Conservation (phyloP, 345 rosid genomes). For the Anacardium occidentale region DNA sequence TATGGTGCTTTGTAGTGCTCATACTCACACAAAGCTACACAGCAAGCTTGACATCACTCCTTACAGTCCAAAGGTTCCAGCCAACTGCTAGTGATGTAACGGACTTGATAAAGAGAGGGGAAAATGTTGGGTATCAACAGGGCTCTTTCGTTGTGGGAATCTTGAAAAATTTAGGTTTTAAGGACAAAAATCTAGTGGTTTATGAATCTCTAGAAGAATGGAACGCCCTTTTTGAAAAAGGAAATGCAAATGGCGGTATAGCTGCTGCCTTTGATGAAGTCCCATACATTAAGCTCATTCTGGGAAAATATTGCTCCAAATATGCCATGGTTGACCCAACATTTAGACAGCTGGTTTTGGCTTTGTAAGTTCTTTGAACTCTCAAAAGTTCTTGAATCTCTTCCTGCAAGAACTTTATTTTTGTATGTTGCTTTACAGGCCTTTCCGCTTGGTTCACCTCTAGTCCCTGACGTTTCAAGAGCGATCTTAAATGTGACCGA, state of each 20-base stretch:
- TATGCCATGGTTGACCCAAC: slow-evolving; percentile 39
- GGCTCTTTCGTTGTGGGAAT: slow-evolving; percentile 40
- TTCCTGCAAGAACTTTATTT: too few relatives aligned
- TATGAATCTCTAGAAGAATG: slow-evolving; percentile 26
- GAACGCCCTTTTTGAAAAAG: slow-evolving; percentile 27
- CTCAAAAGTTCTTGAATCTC: neutral
- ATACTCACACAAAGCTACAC: slow-evolving; percentile 72
- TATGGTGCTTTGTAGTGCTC: slow-evolving; percentile 67
- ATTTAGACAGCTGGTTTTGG: slow-evolving; percentile 38
- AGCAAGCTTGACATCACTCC: slow-evolving; percentile 57
- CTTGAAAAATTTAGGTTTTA: slow-evolving; percentile 23
- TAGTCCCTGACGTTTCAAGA: slow-evolving; percentile 44
- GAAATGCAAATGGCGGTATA: slow-evolving; percentile 34
- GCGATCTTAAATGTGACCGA: slow-evolving; percentile 39
- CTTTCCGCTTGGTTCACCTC: slow-evolving; percentile 43
- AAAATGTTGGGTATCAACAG: slow-evolving; percentile 36
- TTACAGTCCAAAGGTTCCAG: slow-evolving; percentile 48
- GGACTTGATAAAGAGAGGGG: slow-evolving; percentile 35
- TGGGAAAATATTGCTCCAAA: slow-evolving; percentile 34
- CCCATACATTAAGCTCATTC: slow-evolving; percentile 37
- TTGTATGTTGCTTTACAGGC: slow-evolving; percentile 22
- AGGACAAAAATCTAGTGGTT: slow-evolving; percentile 7
- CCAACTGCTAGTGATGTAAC: slow-evolving; percentile 45
- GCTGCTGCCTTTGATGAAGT: slow-evolving; percentile 39
- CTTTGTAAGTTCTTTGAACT: slow-evolving; percentile 31